Evolutionary conservation across 768 basidiomycete species (phyloP).

Genomic region (Suillus paluster): DNA sequence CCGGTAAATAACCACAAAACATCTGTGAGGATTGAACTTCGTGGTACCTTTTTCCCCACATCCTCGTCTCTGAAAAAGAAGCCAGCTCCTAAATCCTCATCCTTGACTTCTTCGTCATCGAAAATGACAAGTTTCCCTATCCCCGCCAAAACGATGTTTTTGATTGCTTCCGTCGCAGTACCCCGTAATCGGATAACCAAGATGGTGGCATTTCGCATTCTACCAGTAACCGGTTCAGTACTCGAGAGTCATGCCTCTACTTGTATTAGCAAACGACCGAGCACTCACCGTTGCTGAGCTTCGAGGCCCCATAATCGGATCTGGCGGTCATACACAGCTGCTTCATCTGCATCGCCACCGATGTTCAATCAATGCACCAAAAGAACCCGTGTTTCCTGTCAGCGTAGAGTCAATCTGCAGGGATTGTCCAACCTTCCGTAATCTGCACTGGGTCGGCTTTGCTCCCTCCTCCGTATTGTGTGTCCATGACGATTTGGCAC

Average conservation of each 20-base stretch:
- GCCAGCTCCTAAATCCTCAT: conserved; percentile 89
- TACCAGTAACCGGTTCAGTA: conserved; percentile 34
- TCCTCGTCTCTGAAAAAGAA: conserved; percentile 96
- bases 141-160: conserved; percentile 97
- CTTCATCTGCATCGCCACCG: conserved; percentile 48
- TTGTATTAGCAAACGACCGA: neutral
- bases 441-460: conserved; percentile 50
- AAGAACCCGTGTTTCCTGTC: conserved; percentile 10
- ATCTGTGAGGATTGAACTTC: conserved; percentile 25
- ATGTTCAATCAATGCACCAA: neutral
- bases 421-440: conserved; percentile 62
- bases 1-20: conserved; percentile 48
- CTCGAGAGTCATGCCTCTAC: conserved; percentile 11
- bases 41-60: conserved; percentile 79
- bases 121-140: conserved; percentile 88
- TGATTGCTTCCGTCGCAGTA: conserved; percentile 91
- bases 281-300: conserved; percentile 86
- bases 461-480: conserved; percentile 31
- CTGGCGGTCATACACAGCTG: conserved; percentile 94
- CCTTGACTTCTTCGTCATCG: conserved; percentile 74
- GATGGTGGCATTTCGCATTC: conserved; percentile 94
- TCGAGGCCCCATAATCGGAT: conserved; percentile 98
- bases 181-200: conserved; percentile 80
- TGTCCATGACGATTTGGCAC: conserved; percentile 20
- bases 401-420: conserved; percentile 1